Base-by-base conservation (phyloP, 306 rosid species). In the Cajanus cajan region DNA sequence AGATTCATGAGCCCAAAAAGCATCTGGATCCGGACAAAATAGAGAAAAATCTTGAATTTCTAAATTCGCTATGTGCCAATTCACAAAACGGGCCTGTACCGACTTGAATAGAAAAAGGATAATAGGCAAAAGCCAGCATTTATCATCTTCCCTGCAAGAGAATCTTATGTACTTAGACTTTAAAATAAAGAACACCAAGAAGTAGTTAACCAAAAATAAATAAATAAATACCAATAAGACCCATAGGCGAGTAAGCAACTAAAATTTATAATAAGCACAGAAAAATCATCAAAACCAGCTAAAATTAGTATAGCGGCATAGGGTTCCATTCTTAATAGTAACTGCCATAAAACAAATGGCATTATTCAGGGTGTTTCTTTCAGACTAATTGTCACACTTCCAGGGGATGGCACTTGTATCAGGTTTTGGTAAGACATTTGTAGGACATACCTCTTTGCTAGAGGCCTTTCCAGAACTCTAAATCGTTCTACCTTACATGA, bases 1-100 rank as follows among this genome's bases (percentile, higher is more conserved):
- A 68, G 94, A 75, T 73, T 95, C 98, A 74, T 86, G 89, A 12
- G 98, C 98, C 98, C 98, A 95, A 84, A 92, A 95, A 45, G 94
- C 87, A 82, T 92, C 97, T 31, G 98, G 90, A 82, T 95, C 97
- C 0, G 96, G 95, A 83, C 95, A 90, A 83, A 88, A 92, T 15
- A 95, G 84, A 63, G 98, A 92, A 52, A 86, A 85, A 84, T 95
- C 97, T 83, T 88, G 85, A 73, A 95, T 81, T 86, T 95, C 98
- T 75, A 89, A 65, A 82, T 95, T 91, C 33, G 98, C 98, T 71
- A 95, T 92, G 76, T 95, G 98, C 98, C 98, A 89, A 72, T 88
- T 92, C 37, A 92, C 92, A 55, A 92, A 84, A 50, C 94, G 97
- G 48, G 96, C 95, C 82, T 95, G 98, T 67, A 88, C 61, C 10